Evolutionary conservation across 306 rosid species (phyloP), one percentile per base, ranked within the genome.

Genomic region (Prunus fruticosa): DNA sequence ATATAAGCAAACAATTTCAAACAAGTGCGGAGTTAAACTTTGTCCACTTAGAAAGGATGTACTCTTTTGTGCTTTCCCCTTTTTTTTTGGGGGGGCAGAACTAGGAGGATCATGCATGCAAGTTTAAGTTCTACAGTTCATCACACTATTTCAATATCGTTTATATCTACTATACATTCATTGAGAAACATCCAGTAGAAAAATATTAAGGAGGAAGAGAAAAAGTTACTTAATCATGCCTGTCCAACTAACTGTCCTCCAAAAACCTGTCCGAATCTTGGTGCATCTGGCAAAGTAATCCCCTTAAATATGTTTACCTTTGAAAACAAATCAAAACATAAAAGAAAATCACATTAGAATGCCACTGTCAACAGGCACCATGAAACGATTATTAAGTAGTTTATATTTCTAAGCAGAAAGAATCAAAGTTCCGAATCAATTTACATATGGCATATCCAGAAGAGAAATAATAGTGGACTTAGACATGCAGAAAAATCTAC

Each of bases 211-310:
- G 68, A 8, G 46, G 57, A 49, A 73, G 67, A 80, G 64, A 75
- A 51, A 69, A 53, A 70, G 74, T 38, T 64, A 72, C 64, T 76
- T 78, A 64, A 77, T 73, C 79, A 65, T 86, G 87, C 98, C 97
- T 95, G 99, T 82, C 96, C 97, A 83, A 95, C 78, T 23, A 92
- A 28, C 74, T 95, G 97, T 64, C 99, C 99, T 53, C 99, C 99
- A 61, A 92, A 95, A 76, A 95, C 97, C 80, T 90, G 88, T 64
- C 97, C 97, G 79, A 90, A 90, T 66, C 69, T 84, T 65, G 99
- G 97, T 43, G 99, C 99, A 64, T 86, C 86, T 9, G 82, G 87
- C 47, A 89, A 87, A 70, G 97, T 95, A 83, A 95, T 88, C 83
- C 97, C 99, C 79, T 51, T 80, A 85, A 95, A 95, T 82, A 88